phyloP scores from a whole-genome alignment of 192 early-diverging fungal species.

The Coemansia umbellata region DNA sequence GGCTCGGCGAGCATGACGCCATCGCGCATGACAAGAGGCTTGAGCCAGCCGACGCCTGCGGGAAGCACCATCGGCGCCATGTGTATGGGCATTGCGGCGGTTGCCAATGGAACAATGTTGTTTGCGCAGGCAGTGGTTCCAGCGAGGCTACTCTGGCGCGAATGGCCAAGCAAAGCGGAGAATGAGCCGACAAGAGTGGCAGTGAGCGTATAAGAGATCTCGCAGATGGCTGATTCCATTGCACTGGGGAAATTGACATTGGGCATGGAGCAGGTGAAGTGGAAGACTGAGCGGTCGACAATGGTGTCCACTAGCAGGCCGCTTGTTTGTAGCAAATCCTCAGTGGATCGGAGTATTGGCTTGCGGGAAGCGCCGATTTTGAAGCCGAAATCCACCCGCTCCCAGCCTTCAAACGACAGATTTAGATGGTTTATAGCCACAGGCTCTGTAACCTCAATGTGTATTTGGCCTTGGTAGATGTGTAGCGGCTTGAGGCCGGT shows the following conservation, averaged over 20 bases:
- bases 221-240: constrained; percentile 49
- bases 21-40: constrained; percentile 50
- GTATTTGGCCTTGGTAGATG: constrained; percentile 39
- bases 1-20: constrained; percentile 39
- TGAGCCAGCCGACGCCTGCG: constrained; percentile 49
- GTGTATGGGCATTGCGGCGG: constrained; percentile 24
- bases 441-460: constrained; percentile 27
- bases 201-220: constrained; percentile 31
- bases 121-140: constrained; percentile 11
- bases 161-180: too few species aligned
- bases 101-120: constrained; percentile 25
- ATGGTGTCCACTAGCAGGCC: constrained; percentile 26
- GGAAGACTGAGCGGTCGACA: constrained; percentile 13
- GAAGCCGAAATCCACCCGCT: constrained; percentile 45
- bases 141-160: not conserved
- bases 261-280: constrained; percentile 47
- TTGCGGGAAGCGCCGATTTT: constrained; percentile 34
- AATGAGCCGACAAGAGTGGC: constrained; percentile 27
- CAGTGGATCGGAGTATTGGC: constrained; percentile 23
- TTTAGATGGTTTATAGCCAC: constrained; percentile 35
- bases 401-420: constrained; percentile 47
- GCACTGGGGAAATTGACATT: constrained; percentile 47
- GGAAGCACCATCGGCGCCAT: constrained; percentile 42
- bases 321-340: constrained; percentile 31
- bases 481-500: constrained; percentile 44